Conservation (phyloP, 192 early-diverging fungal species). For the Coemansia sp. region DNA sequence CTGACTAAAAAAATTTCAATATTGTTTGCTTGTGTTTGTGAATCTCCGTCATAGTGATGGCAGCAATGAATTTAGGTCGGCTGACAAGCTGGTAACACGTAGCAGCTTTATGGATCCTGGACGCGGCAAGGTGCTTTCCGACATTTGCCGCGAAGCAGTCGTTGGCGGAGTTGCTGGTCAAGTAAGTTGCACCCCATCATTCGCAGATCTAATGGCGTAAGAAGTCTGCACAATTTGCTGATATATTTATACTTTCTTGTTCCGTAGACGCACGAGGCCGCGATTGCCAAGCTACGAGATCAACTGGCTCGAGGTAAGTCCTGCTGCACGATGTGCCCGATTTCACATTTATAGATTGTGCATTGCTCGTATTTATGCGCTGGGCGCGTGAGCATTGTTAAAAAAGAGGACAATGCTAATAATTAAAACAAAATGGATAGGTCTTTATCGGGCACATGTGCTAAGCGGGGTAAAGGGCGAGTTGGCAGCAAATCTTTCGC, state of each 20-base stretch:
- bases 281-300: slow-evolving; percentile 9
- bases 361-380: slow-evolving; percentile 13
- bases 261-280: slow-evolving; percentile 10
- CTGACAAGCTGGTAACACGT: slow-evolving; percentile 31
- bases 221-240: not conserved
- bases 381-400: slow-evolving; percentile 4
- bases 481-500: slow-evolving; percentile 1
- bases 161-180: slow-evolving; percentile 7
- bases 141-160: slow-evolving; percentile 14
- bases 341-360: not conserved
- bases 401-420: slow-evolving; percentile 7
- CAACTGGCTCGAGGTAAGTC: slow-evolving; percentile 36
- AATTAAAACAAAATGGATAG: slow-evolving; percentile 17
- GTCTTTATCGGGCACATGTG: slow-evolving; percentile 21
- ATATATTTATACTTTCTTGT: not conserved
- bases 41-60: slow-evolving; percentile 5
- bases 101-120: slow-evolving; percentile 20
- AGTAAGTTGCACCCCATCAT: not conserved
- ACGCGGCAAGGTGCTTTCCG: slow-evolving; percentile 20
- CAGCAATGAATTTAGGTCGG: slow-evolving; percentile 12
- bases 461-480: slow-evolving; percentile 6
- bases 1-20: not conserved
- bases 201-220: not conserved
- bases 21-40: not conserved
- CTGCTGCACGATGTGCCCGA: not conserved